Percentiles rank a stretch among this genome's conserved stretches.
Evolutionary conservation across 805 yeast genomes (phyloP).

Genomic region (Kregervanrija delftensis): DNA sequence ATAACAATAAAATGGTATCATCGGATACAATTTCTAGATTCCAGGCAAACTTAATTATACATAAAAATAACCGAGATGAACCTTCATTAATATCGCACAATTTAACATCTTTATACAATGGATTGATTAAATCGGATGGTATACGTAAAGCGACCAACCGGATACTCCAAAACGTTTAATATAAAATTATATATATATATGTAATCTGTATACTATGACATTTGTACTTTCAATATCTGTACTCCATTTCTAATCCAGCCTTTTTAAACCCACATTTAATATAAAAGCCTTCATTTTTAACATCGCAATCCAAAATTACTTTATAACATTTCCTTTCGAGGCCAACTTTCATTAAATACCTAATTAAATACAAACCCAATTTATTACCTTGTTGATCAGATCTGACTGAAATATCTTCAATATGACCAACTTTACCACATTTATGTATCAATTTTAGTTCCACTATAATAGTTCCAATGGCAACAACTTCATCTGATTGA

Average conservation of each 20-base stretch:
- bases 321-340: slow-evolving; percentile 68
- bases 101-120: slow-evolving; percentile 5
- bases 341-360: slow-evolving; percentile 54
- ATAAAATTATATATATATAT: not conserved
- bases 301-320: slow-evolving; percentile 82
- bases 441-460: slow-evolving; percentile 81
- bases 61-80: no score
- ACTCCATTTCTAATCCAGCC: slow-evolving; percentile 67
- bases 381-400: slow-evolving; percentile 73
- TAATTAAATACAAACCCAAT: slow-evolving; percentile 65
- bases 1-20: no score
- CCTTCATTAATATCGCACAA: not conserved
- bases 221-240: slow-evolving; percentile 30
- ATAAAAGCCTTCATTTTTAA: slow-evolving; percentile 76
- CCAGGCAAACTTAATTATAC: no score
- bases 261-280: slow-evolving; percentile 74
- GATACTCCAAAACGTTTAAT: slow-evolving; percentile 2
- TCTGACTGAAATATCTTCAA: slow-evolving; percentile 88
- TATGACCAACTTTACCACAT: slow-evolving; percentile 85
- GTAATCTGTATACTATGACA: not conserved
- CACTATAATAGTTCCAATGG: slow-evolving; percentile 74
- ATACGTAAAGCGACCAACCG: slow-evolving; percentile 5
- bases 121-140: slow-evolving; percentile 4
- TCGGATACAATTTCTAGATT: no score
- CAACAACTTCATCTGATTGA: slow-evolving; percentile 51